Percentiles rank a stretch among this genome's conserved stretches.
These are phyloP conservation scores for Entoloma clypeatum DNA, from an alignment of 1,284 basidiomycete species.

Conservation along the genomic window DNA sequence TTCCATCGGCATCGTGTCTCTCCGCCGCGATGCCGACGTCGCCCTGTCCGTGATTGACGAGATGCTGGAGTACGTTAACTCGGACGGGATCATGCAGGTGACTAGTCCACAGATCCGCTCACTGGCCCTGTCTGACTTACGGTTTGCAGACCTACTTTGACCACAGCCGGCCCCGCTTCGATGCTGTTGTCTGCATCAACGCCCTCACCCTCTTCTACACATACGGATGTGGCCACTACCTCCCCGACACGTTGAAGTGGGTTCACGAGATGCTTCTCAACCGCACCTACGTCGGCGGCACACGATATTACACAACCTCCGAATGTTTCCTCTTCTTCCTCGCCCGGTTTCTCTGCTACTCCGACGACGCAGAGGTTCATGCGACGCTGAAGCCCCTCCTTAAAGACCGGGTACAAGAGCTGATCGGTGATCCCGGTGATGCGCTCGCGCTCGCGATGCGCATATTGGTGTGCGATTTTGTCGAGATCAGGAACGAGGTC, in stretches of 20 bases:
- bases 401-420: conserved; percentile 43
- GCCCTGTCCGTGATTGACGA: conserved; percentile 48
- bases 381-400: conserved; percentile 36
- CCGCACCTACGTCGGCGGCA: conserved; percentile 52
- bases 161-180: conserved; percentile 46
- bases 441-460: conserved; percentile 46
- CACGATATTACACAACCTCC: conserved; percentile 51
- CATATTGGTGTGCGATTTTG: conserved; percentile 37
- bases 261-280: conserved; percentile 45
- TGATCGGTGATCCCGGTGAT: conserved; percentile 46
- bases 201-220: conserved; percentile 47
- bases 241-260: conserved; percentile 46
- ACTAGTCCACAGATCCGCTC: background rate
- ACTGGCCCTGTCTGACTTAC: background rate
- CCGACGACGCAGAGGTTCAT: conserved; percentile 33
- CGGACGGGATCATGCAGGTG: conserved; percentile 50
- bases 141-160: conserved; percentile 50
- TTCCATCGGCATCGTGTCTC: conserved; percentile 43
- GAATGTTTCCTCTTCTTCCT: conserved; percentile 56
- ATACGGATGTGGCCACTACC: conserved; percentile 44
- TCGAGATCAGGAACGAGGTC: conserved; percentile 39
- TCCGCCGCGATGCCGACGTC: conserved; percentile 31
- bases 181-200: conserved; percentile 53
- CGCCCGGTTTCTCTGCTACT: conserved; percentile 40
- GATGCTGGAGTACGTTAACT: conserved; percentile 45